phyloP scores from a whole-genome alignment of 208 protist genomes.

The Wallacemonas sp. region DNA sequence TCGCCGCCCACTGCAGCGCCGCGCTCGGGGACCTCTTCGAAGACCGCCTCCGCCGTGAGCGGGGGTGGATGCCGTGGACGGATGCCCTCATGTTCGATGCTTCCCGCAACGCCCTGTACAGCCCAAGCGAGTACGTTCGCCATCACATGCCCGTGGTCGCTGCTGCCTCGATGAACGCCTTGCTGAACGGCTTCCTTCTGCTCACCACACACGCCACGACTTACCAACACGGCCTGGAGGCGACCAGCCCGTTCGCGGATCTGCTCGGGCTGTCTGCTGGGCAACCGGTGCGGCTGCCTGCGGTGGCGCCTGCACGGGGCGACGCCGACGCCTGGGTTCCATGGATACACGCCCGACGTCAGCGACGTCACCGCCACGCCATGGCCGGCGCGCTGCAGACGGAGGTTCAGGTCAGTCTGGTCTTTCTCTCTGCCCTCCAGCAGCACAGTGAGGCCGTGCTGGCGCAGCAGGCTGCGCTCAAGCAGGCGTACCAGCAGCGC shows the following conservation, averaged over 20 bases:
- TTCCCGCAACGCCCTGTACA: conserved; percentile 31
- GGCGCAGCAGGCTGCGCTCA: conserved; percentile 21
- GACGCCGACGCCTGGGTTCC: not conserved
- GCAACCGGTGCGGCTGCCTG: conserved; percentile 9
- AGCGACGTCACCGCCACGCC: not conserved
- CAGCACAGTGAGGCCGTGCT: conserved; percentile 32
- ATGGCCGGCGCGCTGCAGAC: conserved; percentile 13
- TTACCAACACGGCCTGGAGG: conserved; percentile 15
- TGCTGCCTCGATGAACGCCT: conserved; percentile 30
- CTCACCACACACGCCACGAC: conserved; percentile 14
- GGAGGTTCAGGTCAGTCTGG: conserved; percentile 24
- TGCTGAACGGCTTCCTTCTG: conserved; percentile 57
- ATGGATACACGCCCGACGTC: not conserved
- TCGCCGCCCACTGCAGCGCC: conserved; percentile 19
- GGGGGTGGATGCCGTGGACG: conserved; percentile 57
- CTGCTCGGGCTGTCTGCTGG: conserved; percentile 12
- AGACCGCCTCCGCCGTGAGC: conserved; percentile 12
- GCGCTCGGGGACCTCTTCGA: conserved; percentile 31
- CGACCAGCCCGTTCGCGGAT: conserved; percentile 23
- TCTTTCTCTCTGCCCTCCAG: conserved; percentile 40
- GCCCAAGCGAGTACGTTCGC: conserved; percentile 34
- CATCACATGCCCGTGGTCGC: conserved; percentile 38
- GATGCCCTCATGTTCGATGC: conserved; percentile 42
- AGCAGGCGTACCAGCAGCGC: conserved; percentile 37
- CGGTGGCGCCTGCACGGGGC: not conserved